phyloP scores from a whole-genome alignment of 2,329 filamentous ascomycete species.

The Davidsoniella virescens region DNA sequence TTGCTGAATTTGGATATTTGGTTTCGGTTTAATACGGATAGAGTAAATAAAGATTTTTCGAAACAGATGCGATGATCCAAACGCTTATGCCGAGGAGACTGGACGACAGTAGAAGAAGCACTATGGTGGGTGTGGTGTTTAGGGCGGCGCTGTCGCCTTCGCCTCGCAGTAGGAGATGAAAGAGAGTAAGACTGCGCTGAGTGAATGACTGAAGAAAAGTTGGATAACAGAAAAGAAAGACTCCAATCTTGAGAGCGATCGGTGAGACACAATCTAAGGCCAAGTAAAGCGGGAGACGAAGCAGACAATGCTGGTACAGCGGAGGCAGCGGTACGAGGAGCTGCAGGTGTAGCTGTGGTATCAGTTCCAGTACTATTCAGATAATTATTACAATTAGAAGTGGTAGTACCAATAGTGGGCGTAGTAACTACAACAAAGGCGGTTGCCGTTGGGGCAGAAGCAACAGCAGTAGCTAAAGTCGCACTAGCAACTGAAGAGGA shows the following conservation, averaged over 20 bases:
- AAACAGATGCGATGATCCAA: background rate
- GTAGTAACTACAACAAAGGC: background rate
- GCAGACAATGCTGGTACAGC: background rate
- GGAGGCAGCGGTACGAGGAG: background rate
- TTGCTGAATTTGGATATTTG: background rate
- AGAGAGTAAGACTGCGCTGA: background rate
- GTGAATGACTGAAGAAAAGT: slow-evolving; percentile 4
- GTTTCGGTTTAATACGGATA: background rate
- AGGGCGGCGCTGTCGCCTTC: background rate
- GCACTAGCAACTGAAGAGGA: slow-evolving; percentile 4
- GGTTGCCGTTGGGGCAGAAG: background rate
- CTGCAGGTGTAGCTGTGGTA: background rate
- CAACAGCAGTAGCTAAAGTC: background rate
- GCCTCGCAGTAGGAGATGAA: slow-evolving; percentile 9
- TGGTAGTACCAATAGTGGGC: background rate
- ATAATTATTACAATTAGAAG: background rate
- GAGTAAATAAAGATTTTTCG: background rate
- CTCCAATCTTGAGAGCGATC: background rate
- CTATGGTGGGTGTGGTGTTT: background rate
- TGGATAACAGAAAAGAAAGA: slow-evolving; percentile 6
- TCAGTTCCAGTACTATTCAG: background rate
- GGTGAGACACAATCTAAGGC: background rate
- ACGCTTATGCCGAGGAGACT: background rate
- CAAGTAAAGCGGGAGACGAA: background rate
- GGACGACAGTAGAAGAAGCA: background rate